Evolutionary conservation across 257 asterid genomes (phyloP).

Genomic region (Solanum pinnatisectum): DNA sequence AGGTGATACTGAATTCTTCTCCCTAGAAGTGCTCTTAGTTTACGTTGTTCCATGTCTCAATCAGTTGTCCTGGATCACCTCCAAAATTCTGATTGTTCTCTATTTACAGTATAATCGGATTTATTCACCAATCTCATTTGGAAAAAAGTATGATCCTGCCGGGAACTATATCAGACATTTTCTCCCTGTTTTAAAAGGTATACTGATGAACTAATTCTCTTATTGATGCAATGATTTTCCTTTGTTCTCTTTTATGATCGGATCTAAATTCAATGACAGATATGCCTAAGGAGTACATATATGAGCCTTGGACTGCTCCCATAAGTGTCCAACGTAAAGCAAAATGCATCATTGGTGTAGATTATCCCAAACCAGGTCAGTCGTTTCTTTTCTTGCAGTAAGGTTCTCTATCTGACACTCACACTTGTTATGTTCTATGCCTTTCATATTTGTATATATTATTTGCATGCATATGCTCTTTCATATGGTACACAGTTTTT

Average conservation of each 20-base stretch:
- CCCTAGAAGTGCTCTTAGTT: neutral
- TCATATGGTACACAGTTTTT: neutral
- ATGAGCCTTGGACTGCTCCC: constrained; percentile 98
- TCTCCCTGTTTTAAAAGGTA: constrained; percentile 85
- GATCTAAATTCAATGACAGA: constrained; percentile 30
- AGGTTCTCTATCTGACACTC: neutral
- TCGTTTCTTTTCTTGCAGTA: neutral
- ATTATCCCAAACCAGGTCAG: constrained; percentile 95
- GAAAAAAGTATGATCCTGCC: constrained; percentile 81
- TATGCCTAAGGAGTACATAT: constrained; percentile 94
- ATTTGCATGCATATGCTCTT: neutral
- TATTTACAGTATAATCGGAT: constrained; percentile 67
- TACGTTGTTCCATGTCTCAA: neutral
- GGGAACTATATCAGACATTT: constrained; percentile 81
- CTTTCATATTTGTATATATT: neutral
- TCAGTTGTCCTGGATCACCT: neutral
- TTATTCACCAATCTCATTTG: constrained; percentile 89
- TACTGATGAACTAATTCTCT: constrained; percentile 1
- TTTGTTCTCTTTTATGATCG: neutral
- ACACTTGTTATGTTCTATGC: neutral
- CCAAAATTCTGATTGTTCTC: neutral
- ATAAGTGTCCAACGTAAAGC: constrained; percentile 68
- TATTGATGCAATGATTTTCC: neutral
- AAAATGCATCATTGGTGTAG: constrained; percentile 74
- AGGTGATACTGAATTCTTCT: neutral